Evolutionary conservation across 495 filamentous ascomycete genomes (phyloP).

Genomic region (Lepidopterella palustris): DNA sequence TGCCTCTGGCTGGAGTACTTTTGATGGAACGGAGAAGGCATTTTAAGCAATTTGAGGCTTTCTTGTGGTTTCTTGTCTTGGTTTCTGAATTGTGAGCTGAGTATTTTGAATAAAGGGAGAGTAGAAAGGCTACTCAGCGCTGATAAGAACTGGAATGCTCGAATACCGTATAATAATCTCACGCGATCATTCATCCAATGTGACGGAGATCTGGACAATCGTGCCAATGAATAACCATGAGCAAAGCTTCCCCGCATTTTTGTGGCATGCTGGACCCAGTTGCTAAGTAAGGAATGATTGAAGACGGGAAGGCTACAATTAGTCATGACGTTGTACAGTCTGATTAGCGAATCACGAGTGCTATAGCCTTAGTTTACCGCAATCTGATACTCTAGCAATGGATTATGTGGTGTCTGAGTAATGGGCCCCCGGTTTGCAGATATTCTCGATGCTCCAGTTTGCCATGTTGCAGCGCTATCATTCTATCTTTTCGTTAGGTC

Average conservation of each 20-base stretch:
- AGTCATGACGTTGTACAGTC: neutral
- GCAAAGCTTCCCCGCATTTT: constrained; percentile 20
- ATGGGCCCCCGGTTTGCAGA: too few relatives aligned
- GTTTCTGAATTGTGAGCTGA: neutral
- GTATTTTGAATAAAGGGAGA: neutral
- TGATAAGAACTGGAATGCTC: neutral
- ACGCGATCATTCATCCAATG: neutral
- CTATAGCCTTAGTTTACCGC: too few relatives aligned
- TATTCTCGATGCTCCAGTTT: too few relatives aligned
- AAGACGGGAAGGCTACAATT: neutral
- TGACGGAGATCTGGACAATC: constrained; percentile 3
- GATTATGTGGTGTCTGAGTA: too few relatives aligned
- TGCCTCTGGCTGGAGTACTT: constrained; percentile 27
- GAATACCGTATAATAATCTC: neutral
- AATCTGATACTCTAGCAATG: too few relatives aligned
- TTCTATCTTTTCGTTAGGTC: too few relatives aligned
- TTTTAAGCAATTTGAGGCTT: too few relatives aligned
- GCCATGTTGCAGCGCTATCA: too few relatives aligned
- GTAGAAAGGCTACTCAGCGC: neutral
- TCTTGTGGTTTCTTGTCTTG: neutral
- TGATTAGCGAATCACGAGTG: neutral
- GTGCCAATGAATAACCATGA: constrained; percentile 19
- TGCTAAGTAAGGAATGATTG: constrained; percentile 5
- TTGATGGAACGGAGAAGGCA: constrained; percentile 30
- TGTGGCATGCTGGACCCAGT: constrained; percentile 8